Evolutionary conservation across 768 basidiomycete species (phyloP).

Genomic region (Pulveroboletus sp.): DNA sequence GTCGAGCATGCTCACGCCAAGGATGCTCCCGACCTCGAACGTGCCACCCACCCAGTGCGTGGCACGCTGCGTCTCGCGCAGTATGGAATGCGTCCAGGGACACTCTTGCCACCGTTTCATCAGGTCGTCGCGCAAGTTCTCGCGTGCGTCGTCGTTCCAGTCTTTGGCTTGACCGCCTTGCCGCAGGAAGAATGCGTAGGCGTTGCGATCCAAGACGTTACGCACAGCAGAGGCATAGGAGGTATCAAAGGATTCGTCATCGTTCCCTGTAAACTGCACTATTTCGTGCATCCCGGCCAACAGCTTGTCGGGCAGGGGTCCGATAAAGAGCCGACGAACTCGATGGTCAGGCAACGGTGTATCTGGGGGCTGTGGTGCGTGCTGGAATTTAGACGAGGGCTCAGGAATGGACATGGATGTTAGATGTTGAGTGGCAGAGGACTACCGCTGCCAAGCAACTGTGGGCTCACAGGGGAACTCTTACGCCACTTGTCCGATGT

Average conservation of each 20-base stretch:
- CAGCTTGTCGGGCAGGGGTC: conserved; percentile 68
- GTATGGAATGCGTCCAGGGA: conserved; percentile 56
- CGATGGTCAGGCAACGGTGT: conserved; percentile 9
- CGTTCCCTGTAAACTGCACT: conserved; percentile 15
- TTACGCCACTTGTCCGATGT: too few species aligned
- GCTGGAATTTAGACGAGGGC: not conserved
- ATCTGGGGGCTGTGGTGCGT: not conserved
- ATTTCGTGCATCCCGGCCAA: conserved; percentile 39
- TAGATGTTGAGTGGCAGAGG: not conserved
- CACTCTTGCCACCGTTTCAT: conserved; percentile 58
- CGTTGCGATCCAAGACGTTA: conserved; percentile 50
- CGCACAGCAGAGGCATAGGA: conserved; percentile 34
- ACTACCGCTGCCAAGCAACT: too few species aligned
- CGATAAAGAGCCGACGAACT: conserved; percentile 64
- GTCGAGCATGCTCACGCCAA: conserved; percentile 62
- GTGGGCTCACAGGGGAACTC: not conserved
- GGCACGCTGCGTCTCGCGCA: conserved; percentile 17
- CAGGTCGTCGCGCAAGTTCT: conserved; percentile 52
- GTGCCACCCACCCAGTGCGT: conserved; percentile 65
- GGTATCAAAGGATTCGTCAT: conserved; percentile 32
- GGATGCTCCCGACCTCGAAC: conserved; percentile 74
- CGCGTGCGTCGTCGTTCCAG: conserved; percentile 59
- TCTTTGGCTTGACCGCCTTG: conserved; percentile 62
- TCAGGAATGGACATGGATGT: conserved; percentile 11
- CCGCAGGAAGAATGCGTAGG: conserved; percentile 58